Percentiles rank a stretch among this genome's conserved stretches.
Evolutionary conservation across 441 rosid species (phyloP).

Genomic region (Dalechampia spathulata): DNA sequence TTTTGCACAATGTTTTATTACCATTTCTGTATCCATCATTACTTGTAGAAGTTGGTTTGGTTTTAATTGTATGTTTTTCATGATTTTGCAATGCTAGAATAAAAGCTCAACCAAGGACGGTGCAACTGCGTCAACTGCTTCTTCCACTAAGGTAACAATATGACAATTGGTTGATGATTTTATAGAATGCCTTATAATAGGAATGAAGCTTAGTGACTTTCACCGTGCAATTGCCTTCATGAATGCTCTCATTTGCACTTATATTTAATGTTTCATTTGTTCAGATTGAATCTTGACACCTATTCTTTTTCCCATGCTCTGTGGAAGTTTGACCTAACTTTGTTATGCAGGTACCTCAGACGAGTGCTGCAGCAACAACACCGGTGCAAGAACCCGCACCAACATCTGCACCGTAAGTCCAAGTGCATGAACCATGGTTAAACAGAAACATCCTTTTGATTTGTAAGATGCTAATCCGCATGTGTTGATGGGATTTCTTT

Average conservation of each 20-base stretch:
- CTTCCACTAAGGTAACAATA: conserved; percentile 39
- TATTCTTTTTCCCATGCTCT: not conserved
- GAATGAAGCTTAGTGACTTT: not conserved
- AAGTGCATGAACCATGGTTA: not conserved
- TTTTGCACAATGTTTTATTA: not conserved
- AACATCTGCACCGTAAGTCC: conserved; percentile 28
- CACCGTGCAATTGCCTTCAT: no score
- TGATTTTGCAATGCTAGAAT: conserved; percentile 15
- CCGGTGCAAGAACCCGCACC: conserved; percentile 30
- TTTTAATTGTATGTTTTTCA: not conserved
- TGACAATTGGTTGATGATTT: not conserved
- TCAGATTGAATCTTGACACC: no score
- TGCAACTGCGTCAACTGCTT: conserved; percentile 42
- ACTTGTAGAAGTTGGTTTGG: not conserved
- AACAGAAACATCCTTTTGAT: not conserved
- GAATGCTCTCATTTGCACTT: no score
- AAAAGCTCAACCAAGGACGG: conserved; percentile 58
- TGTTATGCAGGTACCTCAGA: conserved; percentile 33
- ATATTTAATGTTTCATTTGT: no score
- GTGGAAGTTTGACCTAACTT: not conserved
- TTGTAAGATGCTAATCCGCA: not conserved
- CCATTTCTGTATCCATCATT: not conserved
- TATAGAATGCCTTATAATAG: not conserved
- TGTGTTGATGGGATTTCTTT: not conserved
- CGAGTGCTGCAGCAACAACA: conserved; percentile 30